phyloP scores from a whole-genome alignment of 345 rosid species.

The Erysimum cheiranthoides region DNA sequence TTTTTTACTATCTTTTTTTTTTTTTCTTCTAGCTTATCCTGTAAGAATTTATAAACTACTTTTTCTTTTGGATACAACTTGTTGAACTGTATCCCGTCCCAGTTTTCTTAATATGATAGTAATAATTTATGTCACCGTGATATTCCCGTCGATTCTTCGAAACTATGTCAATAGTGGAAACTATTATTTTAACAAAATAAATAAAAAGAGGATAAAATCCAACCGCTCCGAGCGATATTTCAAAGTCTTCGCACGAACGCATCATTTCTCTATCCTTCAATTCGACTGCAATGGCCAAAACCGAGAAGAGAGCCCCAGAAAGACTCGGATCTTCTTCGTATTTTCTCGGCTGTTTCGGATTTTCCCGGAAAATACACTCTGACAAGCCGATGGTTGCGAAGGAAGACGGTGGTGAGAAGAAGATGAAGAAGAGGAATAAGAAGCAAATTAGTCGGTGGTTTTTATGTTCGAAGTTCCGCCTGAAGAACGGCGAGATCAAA shows the following conservation, averaged over 20 bases:
- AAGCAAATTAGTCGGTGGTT: constrained; percentile 28
- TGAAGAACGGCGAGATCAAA: constrained; percentile 49
- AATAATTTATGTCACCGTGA: constrained; percentile 13
- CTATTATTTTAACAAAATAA: background rate
- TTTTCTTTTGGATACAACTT: background rate
- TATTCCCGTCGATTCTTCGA: constrained; percentile 8
- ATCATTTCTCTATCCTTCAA: constrained; percentile 24
- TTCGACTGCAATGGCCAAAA: constrained; percentile 47
- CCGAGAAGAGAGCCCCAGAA: constrained; percentile 24
- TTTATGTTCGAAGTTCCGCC: constrained; percentile 41
- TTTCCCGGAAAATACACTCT: constrained; percentile 40
- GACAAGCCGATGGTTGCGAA: constrained; percentile 8
- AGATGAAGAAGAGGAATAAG: constrained; percentile 3
- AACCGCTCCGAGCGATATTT: constrained; percentile 44
- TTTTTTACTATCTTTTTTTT: background rate
- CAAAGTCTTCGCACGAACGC: constrained; percentile 47
- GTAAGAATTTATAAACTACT: background rate
- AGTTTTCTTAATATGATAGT: background rate
- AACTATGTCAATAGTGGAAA: constrained; percentile 26
- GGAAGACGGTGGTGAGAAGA: constrained; percentile 21
- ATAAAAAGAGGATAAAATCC: constrained; percentile 31
- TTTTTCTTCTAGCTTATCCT: background rate
- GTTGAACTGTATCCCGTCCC: background rate
- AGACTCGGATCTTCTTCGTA: constrained; percentile 30
- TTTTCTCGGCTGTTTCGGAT: constrained; percentile 59